Conservation (phyloP, 2,329 filamentous ascomycete species). For the Leptographium radiaticola region DNA sequence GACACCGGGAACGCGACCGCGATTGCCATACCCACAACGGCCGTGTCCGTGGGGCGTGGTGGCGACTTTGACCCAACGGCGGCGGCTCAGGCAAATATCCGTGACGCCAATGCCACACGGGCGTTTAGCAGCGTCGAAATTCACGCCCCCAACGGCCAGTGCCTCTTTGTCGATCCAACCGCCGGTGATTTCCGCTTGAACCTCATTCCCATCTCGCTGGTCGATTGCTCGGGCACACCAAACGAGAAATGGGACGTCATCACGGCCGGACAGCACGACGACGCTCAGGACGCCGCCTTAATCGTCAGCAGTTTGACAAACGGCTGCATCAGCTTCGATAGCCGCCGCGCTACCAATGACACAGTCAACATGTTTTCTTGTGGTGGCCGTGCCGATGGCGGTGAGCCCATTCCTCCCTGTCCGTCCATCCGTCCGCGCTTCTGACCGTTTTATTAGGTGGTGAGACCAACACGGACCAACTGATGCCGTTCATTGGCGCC, state of each 20-base stretch:
- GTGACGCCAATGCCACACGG: constrained; percentile 32
- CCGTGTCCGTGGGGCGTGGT: constrained; percentile 36
- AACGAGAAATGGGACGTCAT: constrained; percentile 39
- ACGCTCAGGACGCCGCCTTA: constrained; percentile 27
- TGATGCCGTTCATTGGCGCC: constrained; percentile 32
- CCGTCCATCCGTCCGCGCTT: not conserved
- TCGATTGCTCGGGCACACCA: constrained; percentile 28
- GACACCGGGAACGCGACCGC: constrained; percentile 5
- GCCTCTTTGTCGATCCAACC: constrained; percentile 36
- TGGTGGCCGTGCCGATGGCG: constrained; percentile 35
- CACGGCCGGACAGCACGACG: constrained; percentile 34
- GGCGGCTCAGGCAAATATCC: constrained; percentile 32
- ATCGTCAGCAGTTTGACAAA: constrained; percentile 36
- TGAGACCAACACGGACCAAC: constrained; percentile 32
- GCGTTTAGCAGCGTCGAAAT: constrained; percentile 32
- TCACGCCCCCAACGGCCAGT: constrained; percentile 33
- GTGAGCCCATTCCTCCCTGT: constrained; percentile 16
- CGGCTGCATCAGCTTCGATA: constrained; percentile 39
- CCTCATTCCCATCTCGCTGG: constrained; percentile 34
- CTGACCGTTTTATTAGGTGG: constrained; percentile 21
- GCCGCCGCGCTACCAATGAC: constrained; percentile 27
- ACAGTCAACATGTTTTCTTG: constrained; percentile 38
- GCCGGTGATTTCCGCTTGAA: constrained; percentile 42
- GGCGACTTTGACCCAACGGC: constrained; percentile 34
- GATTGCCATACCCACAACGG: constrained; percentile 25